phyloP scores from a whole-genome alignment of 2,329 filamentous ascomycete genomes.

The Ambrosiella xylebori region DNA sequence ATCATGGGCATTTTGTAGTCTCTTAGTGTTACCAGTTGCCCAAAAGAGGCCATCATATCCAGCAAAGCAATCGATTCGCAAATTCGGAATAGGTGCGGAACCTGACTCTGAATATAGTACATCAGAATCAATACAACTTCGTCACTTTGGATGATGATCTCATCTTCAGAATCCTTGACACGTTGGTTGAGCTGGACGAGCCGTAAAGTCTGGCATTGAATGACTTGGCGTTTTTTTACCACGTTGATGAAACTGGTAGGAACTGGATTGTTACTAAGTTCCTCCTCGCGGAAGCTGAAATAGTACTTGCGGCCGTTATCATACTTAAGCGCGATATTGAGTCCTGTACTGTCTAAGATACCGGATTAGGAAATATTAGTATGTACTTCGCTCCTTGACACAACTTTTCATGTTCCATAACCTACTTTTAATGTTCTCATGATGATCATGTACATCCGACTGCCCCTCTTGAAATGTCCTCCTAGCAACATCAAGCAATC shows the following conservation, averaged over 20 bases:
- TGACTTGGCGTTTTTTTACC: conserved; percentile 50
- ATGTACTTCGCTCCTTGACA: not conserved
- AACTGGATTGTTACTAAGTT: conserved; percentile 42
- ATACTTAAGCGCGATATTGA: conserved; percentile 53
- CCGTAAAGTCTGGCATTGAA: conserved; percentile 77
- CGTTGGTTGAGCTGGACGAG: conserved; percentile 66
- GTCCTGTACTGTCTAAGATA: conserved; percentile 32
- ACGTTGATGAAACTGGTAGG: conserved; percentile 64
- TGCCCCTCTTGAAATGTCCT: conserved; percentile 82
- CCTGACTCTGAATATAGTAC: conserved; percentile 49
- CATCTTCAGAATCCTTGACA: conserved; percentile 65
- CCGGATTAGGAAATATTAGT: too few species aligned
- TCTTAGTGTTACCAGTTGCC: conserved; percentile 48
- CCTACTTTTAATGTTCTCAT: conserved; percentile 48
- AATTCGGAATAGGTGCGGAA: conserved; percentile 61
- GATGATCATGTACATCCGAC: conserved; percentile 55
- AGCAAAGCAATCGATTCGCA: conserved; percentile 75
- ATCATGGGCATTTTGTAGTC: conserved; percentile 50
- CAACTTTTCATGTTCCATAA: not conserved
- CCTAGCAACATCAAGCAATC: conserved; percentile 72
- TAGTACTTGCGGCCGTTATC: conserved; percentile 68
- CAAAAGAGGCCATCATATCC: conserved; percentile 70
- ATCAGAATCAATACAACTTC: conserved; percentile 56
- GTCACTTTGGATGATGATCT: conserved; percentile 72
- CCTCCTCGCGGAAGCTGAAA: conserved; percentile 44